A percentile compares a stretch with the other conserved stretches of the same genome.
Evolutionary conservation across 805 yeast genomes (phyloP).

Genomic region (Saccharomyces eubayanus): DNA sequence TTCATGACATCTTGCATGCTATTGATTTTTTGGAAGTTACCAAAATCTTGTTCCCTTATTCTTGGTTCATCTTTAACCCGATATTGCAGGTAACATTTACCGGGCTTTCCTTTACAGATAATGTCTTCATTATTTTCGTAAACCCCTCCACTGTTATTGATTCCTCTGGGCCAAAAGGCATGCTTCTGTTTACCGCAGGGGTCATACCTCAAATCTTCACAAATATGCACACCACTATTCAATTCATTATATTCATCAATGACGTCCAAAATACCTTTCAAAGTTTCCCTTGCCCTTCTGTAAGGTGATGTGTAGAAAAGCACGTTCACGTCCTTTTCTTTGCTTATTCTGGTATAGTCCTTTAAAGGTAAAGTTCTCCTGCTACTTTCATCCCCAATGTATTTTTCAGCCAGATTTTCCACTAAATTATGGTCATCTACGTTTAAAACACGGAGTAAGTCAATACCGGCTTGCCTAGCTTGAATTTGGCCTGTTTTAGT

Average conservation of each 20-base stretch:
- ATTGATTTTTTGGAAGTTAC: slow-evolving; percentile 75
- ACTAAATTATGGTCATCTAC: slow-evolving; percentile 19
- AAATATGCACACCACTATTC: slow-evolving; percentile 19
- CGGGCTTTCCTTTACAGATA: slow-evolving; percentile 10
- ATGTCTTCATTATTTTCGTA: slow-evolving; percentile 19
- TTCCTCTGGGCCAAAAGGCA: slow-evolving; percentile 24
- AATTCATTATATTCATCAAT: slow-evolving; percentile 32
- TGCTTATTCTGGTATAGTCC: slow-evolving; percentile 30
- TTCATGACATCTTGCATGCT: slow-evolving; percentile 76
- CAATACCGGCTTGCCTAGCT: slow-evolving; percentile 51
- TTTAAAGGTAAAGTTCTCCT: slow-evolving; percentile 12
- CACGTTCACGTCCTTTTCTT: slow-evolving; percentile 44
- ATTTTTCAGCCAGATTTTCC: slow-evolving; percentile 15
- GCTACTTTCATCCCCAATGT: slow-evolving; percentile 6
- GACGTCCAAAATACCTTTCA: slow-evolving; percentile 58
- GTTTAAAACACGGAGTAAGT: slow-evolving; percentile 31
- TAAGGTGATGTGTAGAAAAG: slow-evolving; percentile 85
- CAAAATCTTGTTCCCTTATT: slow-evolving; percentile 91
- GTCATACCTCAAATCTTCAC: slow-evolving; percentile 17
- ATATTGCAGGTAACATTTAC: slow-evolving; percentile 36
- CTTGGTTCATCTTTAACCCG: slow-evolving; percentile 78
- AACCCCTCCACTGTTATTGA: slow-evolving; percentile 18
- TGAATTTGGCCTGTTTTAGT: slow-evolving; percentile 64
- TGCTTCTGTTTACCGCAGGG: slow-evolving; percentile 21
- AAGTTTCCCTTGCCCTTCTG: slow-evolving; percentile 73